phyloP scores from a whole-genome alignment of 768 basidiomycete genomes.

The Mrakia gelida region DNA sequence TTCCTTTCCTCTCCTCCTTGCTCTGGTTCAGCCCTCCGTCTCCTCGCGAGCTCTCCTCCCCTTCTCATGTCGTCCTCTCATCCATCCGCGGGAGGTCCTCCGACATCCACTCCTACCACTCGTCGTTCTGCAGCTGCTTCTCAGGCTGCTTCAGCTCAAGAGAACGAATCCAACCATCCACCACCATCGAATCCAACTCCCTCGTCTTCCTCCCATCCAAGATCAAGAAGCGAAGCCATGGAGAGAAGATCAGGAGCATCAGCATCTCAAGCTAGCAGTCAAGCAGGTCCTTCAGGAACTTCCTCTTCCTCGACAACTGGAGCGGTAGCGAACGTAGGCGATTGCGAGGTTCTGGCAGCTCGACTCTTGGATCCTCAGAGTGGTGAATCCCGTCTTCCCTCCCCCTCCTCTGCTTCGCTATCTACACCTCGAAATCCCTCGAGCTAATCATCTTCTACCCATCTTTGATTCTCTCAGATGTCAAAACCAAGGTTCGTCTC shows the following conservation, averaged over 20 bases:
- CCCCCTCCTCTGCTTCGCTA: background rate
- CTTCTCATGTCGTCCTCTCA: slow-evolving; percentile 5
- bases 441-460: background rate
- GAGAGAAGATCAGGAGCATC: slow-evolving; percentile 8
- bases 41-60: background rate
- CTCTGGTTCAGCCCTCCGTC: background rate
- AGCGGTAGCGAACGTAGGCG: slow-evolving; percentile 31
- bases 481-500: slow-evolving; percentile 25
- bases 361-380: slow-evolving; percentile 40
- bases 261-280: background rate
- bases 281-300: background rate
- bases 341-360: slow-evolving; percentile 42
- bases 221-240: slow-evolving; percentile 1
- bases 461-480: slow-evolving; percentile 13
- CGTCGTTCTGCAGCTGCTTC: background rate
- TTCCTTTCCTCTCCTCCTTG: background rate
- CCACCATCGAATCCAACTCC: background rate
- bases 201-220: background rate
- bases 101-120: background rate
- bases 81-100: background rate
- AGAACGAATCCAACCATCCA: background rate
- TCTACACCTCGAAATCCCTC: background rate
- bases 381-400: slow-evolving; percentile 32
- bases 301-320: background rate
- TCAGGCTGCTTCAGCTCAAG: background rate